Evolutionary conservation across 768 basidiomycete species (phyloP).

Genomic region (Hemileccinum rubropunctum): DNA sequence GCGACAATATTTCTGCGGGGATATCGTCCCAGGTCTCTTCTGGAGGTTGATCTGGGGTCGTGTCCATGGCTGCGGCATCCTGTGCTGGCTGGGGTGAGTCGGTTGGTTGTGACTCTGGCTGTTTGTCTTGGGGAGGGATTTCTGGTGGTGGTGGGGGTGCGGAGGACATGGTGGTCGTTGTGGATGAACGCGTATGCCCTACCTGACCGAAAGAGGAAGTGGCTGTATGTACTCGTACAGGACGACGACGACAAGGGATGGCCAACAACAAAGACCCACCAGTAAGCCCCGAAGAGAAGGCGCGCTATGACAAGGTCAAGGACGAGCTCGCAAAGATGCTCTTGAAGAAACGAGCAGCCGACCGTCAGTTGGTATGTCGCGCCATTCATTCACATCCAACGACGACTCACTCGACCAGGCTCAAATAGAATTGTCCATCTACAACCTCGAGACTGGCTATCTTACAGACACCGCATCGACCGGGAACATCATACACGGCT

Average conservation of each 20-base stretch:
- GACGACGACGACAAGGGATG: constrained; percentile 24
- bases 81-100: constrained; percentile 31
- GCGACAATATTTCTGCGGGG: constrained; percentile 77
- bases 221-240: background rate
- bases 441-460: constrained; percentile 72
- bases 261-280: constrained; percentile 35
- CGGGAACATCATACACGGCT: constrained; percentile 86
- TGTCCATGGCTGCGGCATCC: constrained; percentile 60
- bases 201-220: constrained; percentile 26
- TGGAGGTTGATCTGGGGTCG: constrained; percentile 61
- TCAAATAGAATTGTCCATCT: constrained; percentile 74
- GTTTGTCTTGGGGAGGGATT: constrained; percentile 46
- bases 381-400: background rate
- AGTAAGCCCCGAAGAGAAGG: constrained; percentile 63
- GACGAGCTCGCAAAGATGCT: constrained; percentile 74
- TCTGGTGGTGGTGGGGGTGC: constrained; percentile 50
- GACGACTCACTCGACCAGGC: constrained; percentile 43
- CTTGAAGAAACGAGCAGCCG: constrained; percentile 68
- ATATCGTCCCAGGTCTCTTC: constrained; percentile 92
- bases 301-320: constrained; percentile 67
- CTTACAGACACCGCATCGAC: constrained; percentile 78
- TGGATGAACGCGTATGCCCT: constrained; percentile 29
- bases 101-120: constrained; percentile 40
- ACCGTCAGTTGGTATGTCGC: constrained; percentile 69
- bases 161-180: constrained; percentile 48